These are phyloP conservation scores for Tetrahymena malaccensis DNA, from an alignment of 73 alveolate species.

Conservation along the genomic window DNA sequence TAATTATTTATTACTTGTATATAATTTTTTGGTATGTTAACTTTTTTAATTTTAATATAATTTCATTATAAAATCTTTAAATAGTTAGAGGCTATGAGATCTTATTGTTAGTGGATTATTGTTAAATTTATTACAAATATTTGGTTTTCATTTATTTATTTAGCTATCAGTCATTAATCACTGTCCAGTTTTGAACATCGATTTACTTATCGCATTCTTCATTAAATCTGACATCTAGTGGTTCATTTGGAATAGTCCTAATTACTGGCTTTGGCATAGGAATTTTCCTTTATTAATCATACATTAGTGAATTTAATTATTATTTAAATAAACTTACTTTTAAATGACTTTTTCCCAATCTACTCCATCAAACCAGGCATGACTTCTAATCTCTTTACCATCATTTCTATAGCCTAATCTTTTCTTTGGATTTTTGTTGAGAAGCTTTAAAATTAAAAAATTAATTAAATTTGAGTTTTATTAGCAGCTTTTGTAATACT, in stretches of 20 bases:
- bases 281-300: neutral
- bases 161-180: neutral
- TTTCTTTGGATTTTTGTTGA: conserved; percentile 66
- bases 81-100: neutral
- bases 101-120: neutral
- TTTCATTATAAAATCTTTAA: too few relatives aligned
- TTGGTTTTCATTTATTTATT: neutral
- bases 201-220: neutral
- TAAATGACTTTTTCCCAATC: conserved; percentile 61
- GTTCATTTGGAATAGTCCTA: neutral
- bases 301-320: neutral
- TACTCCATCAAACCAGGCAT: conserved; percentile 66
- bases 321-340: neutral
- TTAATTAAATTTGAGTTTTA: conserved; percentile 5
- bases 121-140: neutral
- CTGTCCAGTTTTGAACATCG: neutral
- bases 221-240: neutral
- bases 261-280: neutral
- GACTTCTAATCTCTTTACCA: conserved; percentile 80
- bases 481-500: neutral
- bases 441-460: conserved; percentile 11
- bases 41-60: too few relatives aligned
- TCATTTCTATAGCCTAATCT: conserved; percentile 63
- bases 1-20: too few relatives aligned
- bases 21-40: too few relatives aligned